Evolutionary conservation across 2,329 filamentous ascomycete genomes (phyloP).

Genomic region (Diaporthe batatas): DNA sequence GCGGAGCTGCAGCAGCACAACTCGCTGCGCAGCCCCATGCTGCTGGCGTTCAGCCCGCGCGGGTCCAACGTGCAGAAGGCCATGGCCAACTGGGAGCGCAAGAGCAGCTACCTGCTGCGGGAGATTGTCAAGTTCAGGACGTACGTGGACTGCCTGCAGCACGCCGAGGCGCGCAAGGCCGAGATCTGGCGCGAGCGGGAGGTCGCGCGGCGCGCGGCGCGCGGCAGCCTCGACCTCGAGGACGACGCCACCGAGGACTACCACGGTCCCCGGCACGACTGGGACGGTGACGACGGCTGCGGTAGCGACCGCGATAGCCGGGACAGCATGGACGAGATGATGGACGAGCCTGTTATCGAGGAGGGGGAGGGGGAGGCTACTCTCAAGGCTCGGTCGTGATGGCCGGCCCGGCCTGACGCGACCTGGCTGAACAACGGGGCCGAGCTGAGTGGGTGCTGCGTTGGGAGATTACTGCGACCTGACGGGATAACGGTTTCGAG

Average conservation of each 20-base stretch:
- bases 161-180: conserved; percentile 76
- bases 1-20: conserved; percentile 90
- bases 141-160: conserved; percentile 87
- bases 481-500: not conserved
- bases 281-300: conserved; percentile 4
- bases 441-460: too few species aligned
- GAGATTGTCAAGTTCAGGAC: conserved; percentile 98
- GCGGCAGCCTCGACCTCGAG: conserved; percentile 61
- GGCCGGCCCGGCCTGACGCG: too few species aligned
- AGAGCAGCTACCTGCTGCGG: conserved; percentile 88
- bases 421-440: too few species aligned
- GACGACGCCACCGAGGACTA: conserved; percentile 45
- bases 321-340: conserved; percentile 9
- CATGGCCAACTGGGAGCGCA: conserved; percentile 97
- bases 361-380: conserved; percentile 34
- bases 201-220: conserved; percentile 62
- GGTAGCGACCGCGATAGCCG: not conserved
- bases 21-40: conserved; percentile 86
- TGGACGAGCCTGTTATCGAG: conserved; percentile 23
- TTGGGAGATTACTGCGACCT: too few species aligned
- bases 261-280: not conserved
- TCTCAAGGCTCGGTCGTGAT: conserved; percentile 16
- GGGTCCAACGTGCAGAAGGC: conserved; percentile 85
- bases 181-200: conserved; percentile 77
- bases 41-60: conserved; percentile 88